Percentiles rank a stretch among this genome's conserved stretches.
These are phyloP conservation scores for Osmanthus fragrans DNA, from an alignment of 257 asterid species.

Conservation along the genomic window DNA sequence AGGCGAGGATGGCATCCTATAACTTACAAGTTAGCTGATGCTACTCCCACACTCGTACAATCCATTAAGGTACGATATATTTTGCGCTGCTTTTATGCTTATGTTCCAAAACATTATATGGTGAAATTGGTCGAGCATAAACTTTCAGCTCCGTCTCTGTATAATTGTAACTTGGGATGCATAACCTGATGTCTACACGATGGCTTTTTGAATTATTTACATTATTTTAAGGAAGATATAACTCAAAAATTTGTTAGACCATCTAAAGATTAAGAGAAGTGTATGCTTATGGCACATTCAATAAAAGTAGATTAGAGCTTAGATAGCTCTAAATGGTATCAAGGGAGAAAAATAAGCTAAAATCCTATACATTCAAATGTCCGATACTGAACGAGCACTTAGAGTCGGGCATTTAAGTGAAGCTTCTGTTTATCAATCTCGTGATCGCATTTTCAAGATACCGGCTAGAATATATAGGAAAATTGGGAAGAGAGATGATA, in stretches of 20 bases:
- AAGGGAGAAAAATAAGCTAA: too few relatives aligned
- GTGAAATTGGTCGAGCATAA: background rate
- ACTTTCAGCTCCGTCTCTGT: background rate
- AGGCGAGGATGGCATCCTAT: constrained; percentile 95
- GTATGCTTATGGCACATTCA: background rate
- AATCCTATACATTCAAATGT: too few relatives aligned
- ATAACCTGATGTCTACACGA: background rate
- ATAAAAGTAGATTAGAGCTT: too few relatives aligned
- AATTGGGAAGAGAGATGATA: background rate
- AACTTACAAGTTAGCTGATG: constrained; percentile 86
- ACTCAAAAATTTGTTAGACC: background rate
- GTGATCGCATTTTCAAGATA: background rate
- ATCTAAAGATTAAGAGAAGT: background rate
- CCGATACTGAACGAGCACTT: background rate
- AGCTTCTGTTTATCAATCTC: background rate
- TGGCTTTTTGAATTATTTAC: background rate
- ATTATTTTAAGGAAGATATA: background rate
- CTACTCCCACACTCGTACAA: constrained; percentile 65
- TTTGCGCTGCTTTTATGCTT: background rate
- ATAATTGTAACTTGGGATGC: background rate
- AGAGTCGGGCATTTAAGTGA: background rate
- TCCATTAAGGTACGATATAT: constrained; percentile 74
- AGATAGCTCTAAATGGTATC: background rate
- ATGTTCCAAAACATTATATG: constrained; percentile 1
- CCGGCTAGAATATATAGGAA: background rate